phyloP scores from a whole-genome alignment of 495 filamentous ascomycete genomes.

The Xylaria intraflava region DNA sequence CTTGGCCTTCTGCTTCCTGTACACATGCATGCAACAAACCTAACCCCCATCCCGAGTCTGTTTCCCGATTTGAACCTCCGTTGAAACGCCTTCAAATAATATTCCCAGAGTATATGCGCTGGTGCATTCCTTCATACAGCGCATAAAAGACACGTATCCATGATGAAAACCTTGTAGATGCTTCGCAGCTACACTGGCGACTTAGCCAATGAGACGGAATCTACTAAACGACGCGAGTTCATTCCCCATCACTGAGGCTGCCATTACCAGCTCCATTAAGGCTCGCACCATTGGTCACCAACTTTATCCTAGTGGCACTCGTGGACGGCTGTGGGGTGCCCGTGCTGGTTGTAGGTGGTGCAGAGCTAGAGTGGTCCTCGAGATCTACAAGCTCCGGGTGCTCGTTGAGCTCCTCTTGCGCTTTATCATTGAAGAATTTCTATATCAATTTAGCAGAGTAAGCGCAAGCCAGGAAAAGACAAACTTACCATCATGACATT shows the following conservation, averaged over 20 bases:
- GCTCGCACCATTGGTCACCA: conserved; percentile 49
- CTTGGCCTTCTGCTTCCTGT: conserved; percentile 16
- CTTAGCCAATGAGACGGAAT: background rate
- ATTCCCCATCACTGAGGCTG: conserved; percentile 43
- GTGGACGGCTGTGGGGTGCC: conserved; percentile 62
- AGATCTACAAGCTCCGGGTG: conserved; percentile 69
- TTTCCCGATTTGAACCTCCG: conserved; percentile 1
- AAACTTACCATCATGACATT: conserved; percentile 80
- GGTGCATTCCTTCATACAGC: background rate
- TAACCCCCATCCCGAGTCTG: background rate
- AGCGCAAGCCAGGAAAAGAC: background rate
- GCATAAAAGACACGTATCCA: background rate
- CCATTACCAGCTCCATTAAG: conserved; percentile 35
- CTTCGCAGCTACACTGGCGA: background rate
- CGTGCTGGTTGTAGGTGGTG: conserved; percentile 56
- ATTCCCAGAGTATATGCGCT: background rate
- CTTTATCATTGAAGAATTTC: conserved; percentile 59
- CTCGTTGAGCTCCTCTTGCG: conserved; percentile 61
- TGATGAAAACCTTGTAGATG: background rate
- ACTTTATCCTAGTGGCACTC: conserved; percentile 42
- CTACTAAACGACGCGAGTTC: background rate
- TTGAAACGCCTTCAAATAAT: conserved; percentile 8
- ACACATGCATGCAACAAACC: conserved; percentile 21
- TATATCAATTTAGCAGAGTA: conserved; percentile 27
- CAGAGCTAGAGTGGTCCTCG: conserved; percentile 55